Evolutionary conservation across 1,284 basidiomycete genomes (phyloP), one percentile per base, ranked within the genome.

Genomic region (Golubevia sp.): DNA sequence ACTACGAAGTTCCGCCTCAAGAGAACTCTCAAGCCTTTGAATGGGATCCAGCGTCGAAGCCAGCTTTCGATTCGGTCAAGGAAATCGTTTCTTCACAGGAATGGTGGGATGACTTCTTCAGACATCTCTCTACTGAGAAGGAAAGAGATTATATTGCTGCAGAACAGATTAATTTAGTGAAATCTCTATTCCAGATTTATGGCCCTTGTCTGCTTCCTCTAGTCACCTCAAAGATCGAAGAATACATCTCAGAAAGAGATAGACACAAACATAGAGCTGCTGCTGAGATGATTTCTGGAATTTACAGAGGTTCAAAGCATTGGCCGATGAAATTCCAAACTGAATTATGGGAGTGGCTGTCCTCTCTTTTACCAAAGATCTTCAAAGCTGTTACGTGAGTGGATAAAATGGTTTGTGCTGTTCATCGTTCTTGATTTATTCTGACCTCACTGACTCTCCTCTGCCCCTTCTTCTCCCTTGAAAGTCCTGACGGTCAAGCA

Each of bases 241-340:
- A 58, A 26, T 67, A 59, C 52, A 71, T 79, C 20, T 64, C 48
- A 1, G 66, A 77, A 52, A 69, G 73, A 57, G 77, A 83, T 53
- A 70, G 80, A 6, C 80, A 83, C 58, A 66, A 69, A 58, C 77
- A 81, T 34, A 77, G 80, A 23, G 80, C 80, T 13, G 80, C 80
- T 0, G 73, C 76, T 6, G 80, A 83, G 68, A 53, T 79, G 15
- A 49, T 79, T 49, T 64, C 70, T 48, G 74, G 77, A 51, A 54
- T 70, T 24, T 55, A 71, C 55, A 75, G 77, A 8, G 80, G 77
- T 20, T 63, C 68, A 18, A 83, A 83, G 68, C 74, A 82, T 57
- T 83, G 80, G 80, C 73, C 76, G 21, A 60, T 63, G 50, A 60
- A 61, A 21, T 71, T 68, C 38, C 75, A 79, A 50, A 63, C 49